These are phyloP conservation scores for Zea mays DNA, from an alignment of 176 grass and related monocot species.

Conservation along the genomic window DNA sequence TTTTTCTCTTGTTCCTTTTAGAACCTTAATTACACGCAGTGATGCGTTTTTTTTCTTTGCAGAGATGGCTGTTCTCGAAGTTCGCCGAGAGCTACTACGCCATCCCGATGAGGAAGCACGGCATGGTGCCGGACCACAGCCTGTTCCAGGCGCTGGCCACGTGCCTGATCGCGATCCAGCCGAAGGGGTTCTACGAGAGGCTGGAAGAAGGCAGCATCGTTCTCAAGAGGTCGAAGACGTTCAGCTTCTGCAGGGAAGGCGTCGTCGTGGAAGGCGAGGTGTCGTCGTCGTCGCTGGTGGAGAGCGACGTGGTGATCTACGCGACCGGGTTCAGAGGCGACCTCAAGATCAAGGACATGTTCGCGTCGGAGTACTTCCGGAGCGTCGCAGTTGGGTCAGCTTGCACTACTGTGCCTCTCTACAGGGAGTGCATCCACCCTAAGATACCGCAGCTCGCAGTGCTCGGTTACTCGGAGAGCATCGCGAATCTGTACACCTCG, in stretches of 20 bases:
- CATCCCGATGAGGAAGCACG: constrained; percentile 51
- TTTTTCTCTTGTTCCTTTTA: neutral
- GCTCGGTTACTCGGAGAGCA: constrained; percentile 63
- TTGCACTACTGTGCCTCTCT: too few species aligned
- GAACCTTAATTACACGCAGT: neutral
- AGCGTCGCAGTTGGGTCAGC: too few species aligned
- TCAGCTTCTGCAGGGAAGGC: constrained; percentile 55
- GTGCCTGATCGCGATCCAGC: constrained; percentile 46
- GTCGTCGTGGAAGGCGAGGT: constrained; percentile 45
- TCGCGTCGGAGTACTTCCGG: constrained; percentile 49
- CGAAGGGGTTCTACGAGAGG: constrained; percentile 51
- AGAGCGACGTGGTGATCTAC: constrained; percentile 50
- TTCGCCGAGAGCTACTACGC: constrained; percentile 59
- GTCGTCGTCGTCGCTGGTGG: neutral
- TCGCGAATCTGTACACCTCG: constrained; percentile 61
- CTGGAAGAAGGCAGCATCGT: constrained; percentile 63
- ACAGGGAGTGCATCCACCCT: constrained; percentile 64
- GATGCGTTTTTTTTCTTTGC: neutral
- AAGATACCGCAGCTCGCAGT: constrained; percentile 56
- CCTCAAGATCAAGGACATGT: constrained; percentile 58
- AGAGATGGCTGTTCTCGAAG: constrained; percentile 53
- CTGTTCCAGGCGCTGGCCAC: constrained; percentile 38
- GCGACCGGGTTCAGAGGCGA: constrained; percentile 55
- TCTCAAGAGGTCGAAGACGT: constrained; percentile 49
- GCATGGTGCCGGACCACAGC: constrained; percentile 55